A percentile compares a stretch with the other conserved stretches of the same genome.
Evolutionary conservation across 495 filamentous ascomycete species (phyloP).

Genomic region (Sordaria brevicollis): DNA sequence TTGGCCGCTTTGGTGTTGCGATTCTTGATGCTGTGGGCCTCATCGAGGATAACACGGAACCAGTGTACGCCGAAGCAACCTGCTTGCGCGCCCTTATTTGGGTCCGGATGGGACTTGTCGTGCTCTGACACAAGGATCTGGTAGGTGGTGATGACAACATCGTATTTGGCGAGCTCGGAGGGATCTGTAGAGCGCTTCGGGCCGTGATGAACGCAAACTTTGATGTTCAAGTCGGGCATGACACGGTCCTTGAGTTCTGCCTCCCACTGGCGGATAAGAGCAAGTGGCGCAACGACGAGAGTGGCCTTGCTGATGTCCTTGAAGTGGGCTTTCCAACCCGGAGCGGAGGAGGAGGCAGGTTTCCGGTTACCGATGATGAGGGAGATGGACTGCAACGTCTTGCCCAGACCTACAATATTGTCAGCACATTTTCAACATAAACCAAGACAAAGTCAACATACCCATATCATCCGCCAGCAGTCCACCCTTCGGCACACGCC

Average conservation of each 20-base stretch:
- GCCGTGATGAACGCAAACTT: conserved; percentile 85
- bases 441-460: background rate
- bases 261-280: conserved; percentile 97
- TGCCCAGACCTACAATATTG: conserved; percentile 41
- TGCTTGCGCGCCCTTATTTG: conserved; percentile 47
- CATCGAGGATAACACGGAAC: conserved; percentile 92
- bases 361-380: conserved; percentile 76
- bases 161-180: conserved; percentile 66
- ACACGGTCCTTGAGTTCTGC: conserved; percentile 78
- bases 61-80: conserved; percentile 88
- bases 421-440: background rate
- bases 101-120: conserved; percentile 44
- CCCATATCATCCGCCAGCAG: conserved; percentile 85
- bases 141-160: conserved; percentile 96
- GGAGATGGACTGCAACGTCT: conserved; percentile 73
- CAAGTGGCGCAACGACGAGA: conserved; percentile 86
- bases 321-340: conserved; percentile 47
- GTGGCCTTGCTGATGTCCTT: conserved; percentile 63
- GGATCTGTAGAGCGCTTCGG: conserved; percentile 69
- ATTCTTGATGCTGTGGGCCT: conserved; percentile 98
- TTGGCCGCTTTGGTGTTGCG: conserved; percentile 89
- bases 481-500: conserved; percentile 73
- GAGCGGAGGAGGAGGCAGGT: conserved; percentile 39
- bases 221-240: conserved; percentile 50
- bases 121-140: conserved; percentile 88